Evolutionary conservation across 2,329 filamentous ascomycete species (phyloP).

Genomic region (Graphiopsis chlorocephala): DNA sequence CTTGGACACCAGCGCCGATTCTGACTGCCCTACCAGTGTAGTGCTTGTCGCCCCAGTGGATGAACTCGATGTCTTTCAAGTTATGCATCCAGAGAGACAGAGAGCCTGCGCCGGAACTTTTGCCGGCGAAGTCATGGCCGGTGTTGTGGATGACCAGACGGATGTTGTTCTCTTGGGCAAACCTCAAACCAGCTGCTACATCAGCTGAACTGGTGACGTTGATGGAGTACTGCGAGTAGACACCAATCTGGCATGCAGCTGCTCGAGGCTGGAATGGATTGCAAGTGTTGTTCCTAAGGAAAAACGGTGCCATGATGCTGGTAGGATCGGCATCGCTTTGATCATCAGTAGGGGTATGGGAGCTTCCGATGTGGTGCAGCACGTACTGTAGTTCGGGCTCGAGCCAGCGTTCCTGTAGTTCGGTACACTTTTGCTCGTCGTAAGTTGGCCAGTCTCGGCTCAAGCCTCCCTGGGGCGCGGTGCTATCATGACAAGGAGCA

Average conservation of each 20-base stretch:
- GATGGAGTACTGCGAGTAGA: slow-evolving; percentile 37
- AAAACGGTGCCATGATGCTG: slow-evolving; percentile 41
- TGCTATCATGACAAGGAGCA: slow-evolving; percentile 50
- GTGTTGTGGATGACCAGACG: slow-evolving; percentile 49
- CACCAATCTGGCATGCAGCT: slow-evolving; percentile 44
- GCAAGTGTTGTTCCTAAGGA: slow-evolving; percentile 37
- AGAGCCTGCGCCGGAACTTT: slow-evolving; percentile 59
- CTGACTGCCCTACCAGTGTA: slow-evolving; percentile 54
- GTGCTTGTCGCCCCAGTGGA: slow-evolving; percentile 38
- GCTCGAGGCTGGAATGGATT: slow-evolving; percentile 40
- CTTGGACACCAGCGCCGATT: slow-evolving; percentile 54
- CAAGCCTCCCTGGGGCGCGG: neutral
- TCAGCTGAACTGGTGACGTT: slow-evolving; percentile 28
- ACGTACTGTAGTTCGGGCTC: slow-evolving; percentile 8
- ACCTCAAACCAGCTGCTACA: slow-evolving; percentile 31
- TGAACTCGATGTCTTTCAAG: slow-evolving; percentile 49
- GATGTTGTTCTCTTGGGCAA: slow-evolving; percentile 49
- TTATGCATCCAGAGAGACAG: slow-evolving; percentile 58
- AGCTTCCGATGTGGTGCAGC: slow-evolving; percentile 24
- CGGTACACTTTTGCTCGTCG: neutral
- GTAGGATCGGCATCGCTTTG: slow-evolving; percentile 34
- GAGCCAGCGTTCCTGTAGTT: slow-evolving; percentile 2
- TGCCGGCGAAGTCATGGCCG: slow-evolving; percentile 50
- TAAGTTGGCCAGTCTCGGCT: neutral
- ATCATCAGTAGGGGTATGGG: slow-evolving; percentile 30